A percentile compares a stretch with the other conserved stretches of the same genome.
phyloP scores from a whole-genome alignment of 1,284 basidiomycete species.

The Polyporus tsugae region DNA sequence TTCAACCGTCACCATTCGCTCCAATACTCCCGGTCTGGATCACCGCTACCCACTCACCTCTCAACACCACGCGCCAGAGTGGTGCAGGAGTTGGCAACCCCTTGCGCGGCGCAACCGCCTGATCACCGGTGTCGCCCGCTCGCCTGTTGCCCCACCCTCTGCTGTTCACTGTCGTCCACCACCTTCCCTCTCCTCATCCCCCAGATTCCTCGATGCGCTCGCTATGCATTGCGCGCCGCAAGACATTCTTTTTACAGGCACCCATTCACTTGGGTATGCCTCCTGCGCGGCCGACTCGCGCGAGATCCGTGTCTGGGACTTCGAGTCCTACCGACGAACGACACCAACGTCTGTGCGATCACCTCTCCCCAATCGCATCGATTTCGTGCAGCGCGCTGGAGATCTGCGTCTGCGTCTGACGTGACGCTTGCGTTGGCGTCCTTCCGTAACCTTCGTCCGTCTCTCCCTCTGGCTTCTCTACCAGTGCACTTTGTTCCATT shows the following conservation, averaged over 20 bases:
- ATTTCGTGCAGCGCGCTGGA: slow-evolving; percentile 5
- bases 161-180: neutral
- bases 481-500: neutral
- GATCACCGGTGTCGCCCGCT: neutral
- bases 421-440: neutral
- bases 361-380: neutral
- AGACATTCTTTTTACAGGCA: neutral
- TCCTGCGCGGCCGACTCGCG: neutral
- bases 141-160: neutral
- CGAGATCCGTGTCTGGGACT: neutral
- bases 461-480: neutral
- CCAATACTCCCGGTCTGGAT: neutral
- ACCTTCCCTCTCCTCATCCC: neutral
- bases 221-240: neutral
- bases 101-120: neutral
- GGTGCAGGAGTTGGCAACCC: neutral
- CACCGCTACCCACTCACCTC: neutral
- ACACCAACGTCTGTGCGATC: neutral
- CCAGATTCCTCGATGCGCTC: neutral
- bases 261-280: neutral
- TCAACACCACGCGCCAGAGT: neutral
- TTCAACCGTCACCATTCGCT: neutral
- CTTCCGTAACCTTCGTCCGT: neutral
- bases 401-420: slow-evolving; percentile 5
- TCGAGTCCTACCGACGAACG: neutral